phyloP scores from a whole-genome alignment of 192 early-diverging fungal genomes.

The Gigaspora rosea region DNA sequence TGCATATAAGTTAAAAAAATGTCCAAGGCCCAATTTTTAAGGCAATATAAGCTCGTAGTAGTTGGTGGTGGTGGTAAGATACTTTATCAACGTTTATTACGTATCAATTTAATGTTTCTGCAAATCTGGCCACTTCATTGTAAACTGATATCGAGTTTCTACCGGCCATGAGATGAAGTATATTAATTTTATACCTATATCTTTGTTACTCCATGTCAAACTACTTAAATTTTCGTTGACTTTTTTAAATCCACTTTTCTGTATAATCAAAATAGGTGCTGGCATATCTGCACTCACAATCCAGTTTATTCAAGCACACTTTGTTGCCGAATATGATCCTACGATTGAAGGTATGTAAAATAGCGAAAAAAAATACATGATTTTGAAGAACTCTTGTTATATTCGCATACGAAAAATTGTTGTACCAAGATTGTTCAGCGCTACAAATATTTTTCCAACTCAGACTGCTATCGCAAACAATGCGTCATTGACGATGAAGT shows the following conservation, averaged over 20 bases:
- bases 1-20: constrained; percentile 28
- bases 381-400: no score
- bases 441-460: not conserved
- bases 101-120: not conserved
- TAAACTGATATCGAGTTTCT: no score
- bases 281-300: constrained; percentile 85
- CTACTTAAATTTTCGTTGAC: no score
- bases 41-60: constrained; percentile 76
- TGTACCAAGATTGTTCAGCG: no score
- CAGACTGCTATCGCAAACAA: constrained; percentile 96
- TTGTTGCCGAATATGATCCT: constrained; percentile 92
- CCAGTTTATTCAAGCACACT: constrained; percentile 80
- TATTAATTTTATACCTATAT: no score
- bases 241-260: no score
- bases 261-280: constrained; percentile 45
- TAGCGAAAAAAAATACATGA: not conserved
- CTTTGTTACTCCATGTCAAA: no score
- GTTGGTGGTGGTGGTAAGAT: constrained; percentile 77
- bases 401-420: no score
- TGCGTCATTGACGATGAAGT: constrained; percentile 88
- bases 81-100: not conserved
- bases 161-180: no score
- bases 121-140: not conserved
- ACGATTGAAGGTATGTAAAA: constrained; percentile 80
- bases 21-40: constrained; percentile 41